Conservation (phyloP, 345 rosid genomes). For the Aegle marmelos region DNA sequence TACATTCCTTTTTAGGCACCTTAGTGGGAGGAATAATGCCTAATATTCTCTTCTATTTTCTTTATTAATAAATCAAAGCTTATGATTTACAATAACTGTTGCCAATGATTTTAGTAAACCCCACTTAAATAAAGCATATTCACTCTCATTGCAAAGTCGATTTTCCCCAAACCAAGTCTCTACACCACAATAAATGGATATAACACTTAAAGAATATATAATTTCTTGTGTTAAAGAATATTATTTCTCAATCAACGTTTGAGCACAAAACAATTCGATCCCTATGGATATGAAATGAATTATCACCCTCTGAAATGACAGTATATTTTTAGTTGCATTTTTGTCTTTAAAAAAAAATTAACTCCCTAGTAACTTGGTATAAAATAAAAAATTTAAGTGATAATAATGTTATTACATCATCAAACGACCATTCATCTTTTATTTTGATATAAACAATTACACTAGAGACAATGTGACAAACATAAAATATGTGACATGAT, state of each 20-base stretch:
- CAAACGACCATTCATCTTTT: neutral
- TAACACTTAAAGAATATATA: neutral
- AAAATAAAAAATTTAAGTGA: neutral
- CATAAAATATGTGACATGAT: too few species aligned
- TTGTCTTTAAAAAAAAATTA: neutral
- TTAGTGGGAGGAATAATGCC: neutral
- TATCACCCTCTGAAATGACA: neutral
- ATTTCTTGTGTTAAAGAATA: neutral
- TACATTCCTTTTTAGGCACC: neutral
- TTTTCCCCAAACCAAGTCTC: neutral
- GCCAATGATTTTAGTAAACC: neutral
- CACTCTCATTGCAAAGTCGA: neutral
- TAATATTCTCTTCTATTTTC: neutral
- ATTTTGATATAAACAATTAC: too few species aligned
- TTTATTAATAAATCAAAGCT: neutral
- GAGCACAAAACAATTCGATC: neutral
- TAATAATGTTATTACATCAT: too few species aligned
- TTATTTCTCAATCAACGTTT: slow-evolving; percentile 3
- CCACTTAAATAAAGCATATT: neutral
- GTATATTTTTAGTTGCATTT: neutral
- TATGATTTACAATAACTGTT: neutral
- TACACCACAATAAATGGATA: neutral
- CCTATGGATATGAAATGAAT: neutral
- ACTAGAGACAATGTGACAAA: too few species aligned
- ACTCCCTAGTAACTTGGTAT: neutral